Evolutionary conservation across 2,329 filamentous ascomycete genomes (phyloP), one percentile per base, ranked within the genome.

Genomic region (Helotiales sp.): DNA sequence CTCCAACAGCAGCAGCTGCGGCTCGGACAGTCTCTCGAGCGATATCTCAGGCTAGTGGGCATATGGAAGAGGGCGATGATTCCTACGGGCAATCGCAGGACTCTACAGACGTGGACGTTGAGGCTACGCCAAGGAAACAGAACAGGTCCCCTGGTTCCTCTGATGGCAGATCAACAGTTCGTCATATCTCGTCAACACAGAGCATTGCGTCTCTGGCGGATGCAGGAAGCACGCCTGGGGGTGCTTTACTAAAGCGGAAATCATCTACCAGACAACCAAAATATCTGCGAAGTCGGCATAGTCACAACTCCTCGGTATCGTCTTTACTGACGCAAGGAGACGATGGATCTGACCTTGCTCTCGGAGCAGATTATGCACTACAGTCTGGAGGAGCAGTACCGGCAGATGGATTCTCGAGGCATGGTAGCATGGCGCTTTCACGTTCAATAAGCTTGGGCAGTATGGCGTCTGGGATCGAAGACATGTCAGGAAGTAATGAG

Each of bases 371-470:
- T 71, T 95, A 88, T 73, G 89, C 90, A 24, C 77, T 96, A 33
- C 90, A 96, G 67, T 90, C 90, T 2, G 91, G 90, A 17, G 90
- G 91, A 25, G 89, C 90, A 12, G 78, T 84, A 4, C 85, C 90
- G 1, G 77, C 79, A 1, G 69, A 76, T 59, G 81, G 78, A 8
- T 73, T 79, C 64, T 76, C 79, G 25, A 78, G 80, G 34, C 76
- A 69, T 66, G 76, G 67, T 66, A 71, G 76, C 72, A 83, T 81
- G 70, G 79, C 82, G 59, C 77, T 96, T 54, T 86, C 88, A 19
- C 82, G 93, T 24, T 84, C 92, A 10, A 87, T 93, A 60, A 97
- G 93, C 74, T 81, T 97, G 58, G 92, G 92, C 22, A 97, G 93
- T 71, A 91, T 96, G 76, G 89, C 86, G 2, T 96, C 92, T 5